Percentiles rank a stretch among this genome's conserved stretches.
phyloP scores from a whole-genome alignment of 2,329 filamentous ascomycete genomes.

The Phyllosticta capitalensis region DNA sequence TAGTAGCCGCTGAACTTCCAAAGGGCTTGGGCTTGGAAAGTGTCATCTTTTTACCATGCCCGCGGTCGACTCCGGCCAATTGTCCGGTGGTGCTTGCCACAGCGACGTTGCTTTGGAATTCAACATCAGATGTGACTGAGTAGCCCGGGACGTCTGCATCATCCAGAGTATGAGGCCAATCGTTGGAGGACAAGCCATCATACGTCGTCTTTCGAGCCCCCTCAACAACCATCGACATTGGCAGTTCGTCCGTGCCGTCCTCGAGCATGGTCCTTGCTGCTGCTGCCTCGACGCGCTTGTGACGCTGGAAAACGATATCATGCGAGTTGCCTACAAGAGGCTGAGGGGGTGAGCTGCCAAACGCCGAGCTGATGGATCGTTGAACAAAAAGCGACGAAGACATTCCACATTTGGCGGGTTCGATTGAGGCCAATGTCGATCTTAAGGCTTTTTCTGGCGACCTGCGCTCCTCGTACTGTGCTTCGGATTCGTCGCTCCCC shows the following conservation, averaged over 20 bases:
- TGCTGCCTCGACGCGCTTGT: neutral
- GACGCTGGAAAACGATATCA: neutral
- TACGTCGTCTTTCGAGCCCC: neutral
- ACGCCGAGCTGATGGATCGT: neutral
- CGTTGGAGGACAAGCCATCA: neutral
- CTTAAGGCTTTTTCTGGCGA: slow-evolving; percentile 4
- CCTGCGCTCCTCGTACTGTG: neutral
- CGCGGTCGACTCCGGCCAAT: neutral
- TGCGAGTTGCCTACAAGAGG: neutral
- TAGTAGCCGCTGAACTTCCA: neutral
- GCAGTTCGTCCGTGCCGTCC: neutral
- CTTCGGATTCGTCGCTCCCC: slow-evolving; percentile 14
- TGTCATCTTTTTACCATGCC: neutral
- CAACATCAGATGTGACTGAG: neutral
- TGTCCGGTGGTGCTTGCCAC: neutral
- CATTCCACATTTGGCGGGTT: neutral
- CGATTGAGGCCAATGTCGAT: neutral
- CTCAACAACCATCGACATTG: neutral
- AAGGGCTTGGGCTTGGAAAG: slow-evolving; percentile 3
- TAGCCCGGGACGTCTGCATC: neutral
- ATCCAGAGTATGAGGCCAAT: neutral
- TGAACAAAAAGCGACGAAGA: slow-evolving; percentile 3
- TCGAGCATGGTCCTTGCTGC: neutral
- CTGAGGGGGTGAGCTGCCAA: neutral
- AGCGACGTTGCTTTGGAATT: neutral